phyloP scores from a whole-genome alignment of 805 yeast species.

The Saccharomyces kudriavzevii region DNA sequence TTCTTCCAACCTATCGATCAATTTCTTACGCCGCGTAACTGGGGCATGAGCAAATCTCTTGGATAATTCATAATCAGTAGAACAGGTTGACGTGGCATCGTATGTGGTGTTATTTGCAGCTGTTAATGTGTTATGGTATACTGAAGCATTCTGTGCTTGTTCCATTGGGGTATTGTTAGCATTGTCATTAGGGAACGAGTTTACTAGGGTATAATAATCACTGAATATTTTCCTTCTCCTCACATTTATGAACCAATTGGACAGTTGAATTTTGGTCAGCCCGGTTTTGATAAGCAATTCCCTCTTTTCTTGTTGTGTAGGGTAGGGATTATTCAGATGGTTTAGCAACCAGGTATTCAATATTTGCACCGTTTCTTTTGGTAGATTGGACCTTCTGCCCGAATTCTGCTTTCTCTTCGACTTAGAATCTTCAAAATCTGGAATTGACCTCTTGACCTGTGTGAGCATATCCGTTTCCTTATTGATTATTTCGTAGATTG shows the following conservation, averaged over 20 bases:
- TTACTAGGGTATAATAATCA: conserved; percentile 22
- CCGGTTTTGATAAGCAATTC: conserved; percentile 65
- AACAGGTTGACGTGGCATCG: conserved; percentile 8
- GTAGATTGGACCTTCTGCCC: conserved; percentile 59
- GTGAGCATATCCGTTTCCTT: neutral
- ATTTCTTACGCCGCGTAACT: conserved; percentile 26
- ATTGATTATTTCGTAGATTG: neutral
- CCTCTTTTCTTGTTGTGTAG: conserved; percentile 69
- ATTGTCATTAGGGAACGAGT: neutral
- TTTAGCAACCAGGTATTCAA: conserved; percentile 66
- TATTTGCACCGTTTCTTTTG: conserved; percentile 67
- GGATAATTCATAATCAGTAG: conserved; percentile 18
- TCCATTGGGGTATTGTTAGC: neutral
- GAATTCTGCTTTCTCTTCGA: neutral
- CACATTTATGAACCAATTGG: conserved; percentile 86
- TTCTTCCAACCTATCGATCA: conserved; percentile 30
- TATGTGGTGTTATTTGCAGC: neutral
- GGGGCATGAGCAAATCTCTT: conserved; percentile 22
- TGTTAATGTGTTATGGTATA: neutral
- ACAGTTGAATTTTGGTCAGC: conserved; percentile 68
- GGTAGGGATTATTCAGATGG: conserved; percentile 76
- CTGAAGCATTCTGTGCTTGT: neutral
- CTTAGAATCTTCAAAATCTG: neutral
- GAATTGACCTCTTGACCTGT: neutral
- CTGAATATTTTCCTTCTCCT: conserved; percentile 59